Evolutionary conservation across 306 rosid genomes (phyloP).

Genomic region (Castanea sativa): DNA sequence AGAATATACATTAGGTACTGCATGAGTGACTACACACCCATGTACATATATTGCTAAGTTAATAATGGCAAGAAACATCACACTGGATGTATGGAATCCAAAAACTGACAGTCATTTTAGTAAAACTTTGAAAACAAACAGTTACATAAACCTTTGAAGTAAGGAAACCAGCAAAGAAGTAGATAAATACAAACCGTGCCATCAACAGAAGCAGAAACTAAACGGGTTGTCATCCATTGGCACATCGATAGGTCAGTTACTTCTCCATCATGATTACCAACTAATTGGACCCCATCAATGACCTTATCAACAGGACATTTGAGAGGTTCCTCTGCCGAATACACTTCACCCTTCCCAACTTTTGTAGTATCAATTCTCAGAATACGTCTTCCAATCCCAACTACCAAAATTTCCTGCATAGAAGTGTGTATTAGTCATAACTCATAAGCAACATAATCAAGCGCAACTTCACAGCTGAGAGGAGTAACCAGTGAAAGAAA

Average conservation of each 20-base stretch:
- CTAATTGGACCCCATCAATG: slow-evolving; percentile 89
- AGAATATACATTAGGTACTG: not conserved
- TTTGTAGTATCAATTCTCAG: slow-evolving; percentile 90
- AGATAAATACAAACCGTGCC: slow-evolving; percentile 71
- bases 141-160: not conserved
- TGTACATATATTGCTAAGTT: not conserved
- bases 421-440: slow-evolving; percentile 23
- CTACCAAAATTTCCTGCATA: slow-evolving; percentile 84
- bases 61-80: not conserved
- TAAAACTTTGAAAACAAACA: not conserved
- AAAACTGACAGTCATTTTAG: not conserved
- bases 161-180: slow-evolving; percentile 1
- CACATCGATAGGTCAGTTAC: slow-evolving; percentile 98
- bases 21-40: not conserved
- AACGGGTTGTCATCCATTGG: slow-evolving; percentile 98
- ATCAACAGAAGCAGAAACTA: slow-evolving; percentile 95
- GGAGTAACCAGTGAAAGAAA: not conserved
- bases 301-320: slow-evolving; percentile 81
- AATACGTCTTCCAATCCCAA: slow-evolving; percentile 83
- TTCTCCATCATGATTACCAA: slow-evolving; percentile 91
- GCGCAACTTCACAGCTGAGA: slow-evolving; percentile 12
- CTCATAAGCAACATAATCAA: not conserved
- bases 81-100: not conserved
- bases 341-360: slow-evolving; percentile 70
- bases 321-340: slow-evolving; percentile 73